Conservation (phyloP, 345 rosid species). For the Citropsis articulata region DNA sequence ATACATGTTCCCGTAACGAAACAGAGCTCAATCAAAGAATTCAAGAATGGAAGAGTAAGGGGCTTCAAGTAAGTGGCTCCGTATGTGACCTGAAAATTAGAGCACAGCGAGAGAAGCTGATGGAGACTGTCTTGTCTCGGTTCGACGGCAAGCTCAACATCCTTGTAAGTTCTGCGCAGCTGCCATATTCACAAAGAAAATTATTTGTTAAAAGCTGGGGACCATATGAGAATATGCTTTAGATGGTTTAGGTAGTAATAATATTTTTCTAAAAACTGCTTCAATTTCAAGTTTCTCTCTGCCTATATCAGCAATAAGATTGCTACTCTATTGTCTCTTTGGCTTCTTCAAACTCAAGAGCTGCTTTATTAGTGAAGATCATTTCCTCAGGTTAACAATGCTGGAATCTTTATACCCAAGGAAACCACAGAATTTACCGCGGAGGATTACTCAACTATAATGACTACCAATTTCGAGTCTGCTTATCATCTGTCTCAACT, state of each 20-base stretch:
- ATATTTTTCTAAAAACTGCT: too few species aligned
- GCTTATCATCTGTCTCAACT: constrained; percentile 38
- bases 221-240: too few species aligned
- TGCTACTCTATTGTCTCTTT: neutral
- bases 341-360: neutral
- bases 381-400: constrained; percentile 42
- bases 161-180: constrained; percentile 10
- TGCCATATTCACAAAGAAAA: neutral
- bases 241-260: too few species aligned
- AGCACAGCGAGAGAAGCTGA: constrained; percentile 39
- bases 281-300: too few species aligned
- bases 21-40: neutral
- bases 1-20: neutral
- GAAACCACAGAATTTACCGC: constrained; percentile 25
- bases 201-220: too few species aligned
- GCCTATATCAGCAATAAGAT: too few species aligned
- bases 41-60: constrained; percentile 44
- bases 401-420: constrained; percentile 34
- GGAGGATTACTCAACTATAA: constrained; percentile 28
- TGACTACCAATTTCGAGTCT: constrained; percentile 45
- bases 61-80: constrained; percentile 45
- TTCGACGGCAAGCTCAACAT: constrained; percentile 29
- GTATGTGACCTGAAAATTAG: constrained; percentile 44
- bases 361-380: neutral
- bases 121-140: neutral